phyloP scores from a whole-genome alignment of 257 asterid species.

The Datura wrightii region DNA sequence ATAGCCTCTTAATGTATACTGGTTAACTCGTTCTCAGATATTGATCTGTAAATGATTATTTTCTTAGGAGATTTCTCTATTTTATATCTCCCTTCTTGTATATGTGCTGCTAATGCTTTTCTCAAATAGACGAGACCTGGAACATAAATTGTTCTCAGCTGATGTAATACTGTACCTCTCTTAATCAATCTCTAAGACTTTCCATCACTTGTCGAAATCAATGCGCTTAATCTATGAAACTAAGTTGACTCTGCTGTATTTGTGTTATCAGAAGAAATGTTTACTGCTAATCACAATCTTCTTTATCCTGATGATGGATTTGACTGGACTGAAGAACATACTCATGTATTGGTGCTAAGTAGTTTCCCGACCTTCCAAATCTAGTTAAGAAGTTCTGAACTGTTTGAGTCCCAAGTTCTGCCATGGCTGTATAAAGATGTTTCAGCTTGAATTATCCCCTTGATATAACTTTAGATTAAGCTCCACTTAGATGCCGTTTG shows the following conservation, averaged over 20 bases:
- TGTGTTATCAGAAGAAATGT: background rate
- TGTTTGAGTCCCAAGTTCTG: background rate
- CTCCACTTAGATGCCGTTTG: background rate
- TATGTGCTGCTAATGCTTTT: background rate
- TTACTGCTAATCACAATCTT: background rate
- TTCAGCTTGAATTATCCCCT: background rate
- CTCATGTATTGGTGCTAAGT: background rate
- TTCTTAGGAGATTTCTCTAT: background rate
- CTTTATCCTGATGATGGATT: background rate
- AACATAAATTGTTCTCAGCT: background rate
- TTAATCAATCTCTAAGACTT: constrained; percentile 1
- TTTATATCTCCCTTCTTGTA: background rate
- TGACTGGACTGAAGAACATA: background rate
- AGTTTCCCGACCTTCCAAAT: background rate
- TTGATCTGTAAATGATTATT: background rate
- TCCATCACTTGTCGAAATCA: background rate
- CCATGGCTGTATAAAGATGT: background rate
- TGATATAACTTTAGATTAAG: background rate
- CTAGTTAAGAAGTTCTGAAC: constrained; percentile 1
- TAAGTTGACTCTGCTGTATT: background rate
- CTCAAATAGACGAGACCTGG: background rate
- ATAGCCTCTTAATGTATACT: background rate
- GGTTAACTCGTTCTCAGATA: background rate
- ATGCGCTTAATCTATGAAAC: background rate
- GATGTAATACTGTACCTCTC: background rate